Base-by-base conservation (phyloP, 2,329 filamentous ascomycete species). In the Tolypocladium capitatum region DNA sequence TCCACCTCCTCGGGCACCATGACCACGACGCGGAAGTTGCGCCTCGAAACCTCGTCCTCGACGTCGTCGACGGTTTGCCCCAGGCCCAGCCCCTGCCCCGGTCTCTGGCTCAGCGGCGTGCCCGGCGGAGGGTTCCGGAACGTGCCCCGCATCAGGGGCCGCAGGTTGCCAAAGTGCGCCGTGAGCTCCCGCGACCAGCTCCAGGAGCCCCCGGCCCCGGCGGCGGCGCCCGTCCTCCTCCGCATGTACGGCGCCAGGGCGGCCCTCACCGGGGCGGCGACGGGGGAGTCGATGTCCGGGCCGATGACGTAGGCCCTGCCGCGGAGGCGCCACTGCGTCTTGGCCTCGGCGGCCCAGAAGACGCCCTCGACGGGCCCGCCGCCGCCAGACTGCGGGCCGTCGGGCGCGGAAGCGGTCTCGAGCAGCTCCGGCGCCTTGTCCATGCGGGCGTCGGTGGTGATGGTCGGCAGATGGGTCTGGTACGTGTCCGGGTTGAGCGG, bases 371-470 rank as follows among this genome's bases (percentile, higher is more conserved):
- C 79, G 3, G 76, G 73, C 1, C 80, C 80, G 35, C 87, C 81
- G 33, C 82, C 75, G 10, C 81, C 81, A 52, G 48, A 79, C 70
- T 55, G 53, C 16, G 44, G 18, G n/a, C 10, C 8, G 1, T 11
- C 24, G 9, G 24, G 3, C 6, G 24, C 14, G 24, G 38, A 11
- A 28, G 38, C 24, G 8, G 38, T 27, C 8, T n/a, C 16, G 52
- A 81, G 78, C 4, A 97, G 65, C 64, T 96, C 83, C 3, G 72
- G 70, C 0, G 84, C 72, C 70, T 97, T 97, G 50, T 81, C 76
- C 87, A 94, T 95, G 42, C 91, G 79, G 9, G 78, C 79, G 63
- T 97, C 92, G 0, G 89, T 95, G 1, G 91, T 95, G 59, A 96
- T 83, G 1, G 84, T 83, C 3, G 84, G 76, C 56, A 91, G 69